A percentile compares a stretch with the other conserved stretches of the same genome.
Conservation (phyloP, 768 basidiomycete genomes). For the Lactarius tabidus region DNA sequence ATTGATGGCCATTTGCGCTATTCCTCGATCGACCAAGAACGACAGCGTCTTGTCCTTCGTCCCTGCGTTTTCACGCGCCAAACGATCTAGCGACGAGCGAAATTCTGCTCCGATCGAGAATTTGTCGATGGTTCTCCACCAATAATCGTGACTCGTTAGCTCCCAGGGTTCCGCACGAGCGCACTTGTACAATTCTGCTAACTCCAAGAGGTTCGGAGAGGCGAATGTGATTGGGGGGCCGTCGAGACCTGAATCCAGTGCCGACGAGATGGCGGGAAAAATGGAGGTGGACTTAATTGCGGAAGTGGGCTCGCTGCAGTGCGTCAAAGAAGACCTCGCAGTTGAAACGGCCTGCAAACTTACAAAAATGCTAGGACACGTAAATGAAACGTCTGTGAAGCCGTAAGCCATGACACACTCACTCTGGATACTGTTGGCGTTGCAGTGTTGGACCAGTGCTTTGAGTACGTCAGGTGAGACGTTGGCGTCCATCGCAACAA, state of each 20-base stretch:
- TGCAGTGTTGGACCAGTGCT: slow-evolving; percentile 50
- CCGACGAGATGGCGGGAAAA: slow-evolving; percentile 53
- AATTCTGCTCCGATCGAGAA: slow-evolving; percentile 66
- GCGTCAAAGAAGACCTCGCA: background rate
- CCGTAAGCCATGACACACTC: slow-evolving; percentile 28
- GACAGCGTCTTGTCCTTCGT: slow-evolving; percentile 43
- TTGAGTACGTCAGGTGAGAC: slow-evolving; percentile 51
- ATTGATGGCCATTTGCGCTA: slow-evolving; percentile 76
- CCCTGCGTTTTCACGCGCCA: slow-evolving; percentile 44
- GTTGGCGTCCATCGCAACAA: slow-evolving; percentile 79
- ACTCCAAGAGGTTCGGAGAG: slow-evolving; percentile 84
- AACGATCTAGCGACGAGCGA: slow-evolving; percentile 58
- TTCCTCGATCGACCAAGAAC: slow-evolving; percentile 65
- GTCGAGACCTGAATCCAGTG: slow-evolving; percentile 29
- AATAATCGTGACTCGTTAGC: slow-evolving; percentile 49
- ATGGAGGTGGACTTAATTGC: slow-evolving; percentile 72
- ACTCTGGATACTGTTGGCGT: slow-evolving; percentile 50
- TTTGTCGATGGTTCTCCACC: slow-evolving; percentile 64
- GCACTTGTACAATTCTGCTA: slow-evolving; percentile 53
- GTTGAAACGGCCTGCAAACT: slow-evolving; percentile 28
- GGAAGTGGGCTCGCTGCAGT: slow-evolving; percentile 86
- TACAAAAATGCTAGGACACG: slow-evolving; percentile 66
- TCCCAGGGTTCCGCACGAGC: slow-evolving; percentile 43
- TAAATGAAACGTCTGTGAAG: slow-evolving; percentile 3
- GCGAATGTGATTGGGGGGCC: slow-evolving; percentile 59